A percentile compares a stretch with the other conserved stretches of the same genome.
Evolutionary conservation across 148 eudicot species (phyloP).

Genomic region (Polygonum aviculare): DNA sequence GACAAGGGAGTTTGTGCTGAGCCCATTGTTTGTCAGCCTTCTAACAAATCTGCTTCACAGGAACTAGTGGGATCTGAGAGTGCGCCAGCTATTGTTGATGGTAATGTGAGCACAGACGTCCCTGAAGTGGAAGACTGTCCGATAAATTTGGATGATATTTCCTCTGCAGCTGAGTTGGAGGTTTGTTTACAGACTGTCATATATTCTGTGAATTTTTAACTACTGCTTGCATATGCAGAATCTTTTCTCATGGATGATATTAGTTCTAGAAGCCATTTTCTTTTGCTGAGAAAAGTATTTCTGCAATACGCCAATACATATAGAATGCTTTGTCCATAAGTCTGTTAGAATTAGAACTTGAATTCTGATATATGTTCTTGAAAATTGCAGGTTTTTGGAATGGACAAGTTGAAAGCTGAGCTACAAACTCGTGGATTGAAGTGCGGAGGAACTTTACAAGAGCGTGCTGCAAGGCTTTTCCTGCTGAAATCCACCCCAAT

Average conservation of each 20-base stretch:
- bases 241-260: background rate
- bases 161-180: slow-evolving; percentile 73
- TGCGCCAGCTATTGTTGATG: background rate
- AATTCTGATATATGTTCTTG: background rate
- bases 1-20: background rate
- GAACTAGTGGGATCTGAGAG: background rate
- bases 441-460: slow-evolving; percentile 93
- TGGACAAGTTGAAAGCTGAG: slow-evolving; percentile 82
- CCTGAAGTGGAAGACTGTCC: slow-evolving; percentile 37
- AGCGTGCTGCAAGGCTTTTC: slow-evolving; percentile 93
- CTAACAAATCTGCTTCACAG: background rate
- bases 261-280: background rate
- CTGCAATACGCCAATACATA: background rate
- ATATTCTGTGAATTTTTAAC: background rate
- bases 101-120: slow-evolving; percentile 3
- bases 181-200: slow-evolving; percentile 25
- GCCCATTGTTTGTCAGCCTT: background rate
- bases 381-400: slow-evolving; percentile 56
- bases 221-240: background rate
- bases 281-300: background rate
- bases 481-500: slow-evolving; percentile 83
- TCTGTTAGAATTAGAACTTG: background rate
- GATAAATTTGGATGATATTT: slow-evolving; percentile 48
- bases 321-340: background rate
- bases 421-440: slow-evolving; percentile 74